A percentile compares a stretch with the other conserved stretches of the same genome.
Conservation (phyloP, 129 eudicot genomes). For the Rutidosis leptorrhynchoides region DNA sequence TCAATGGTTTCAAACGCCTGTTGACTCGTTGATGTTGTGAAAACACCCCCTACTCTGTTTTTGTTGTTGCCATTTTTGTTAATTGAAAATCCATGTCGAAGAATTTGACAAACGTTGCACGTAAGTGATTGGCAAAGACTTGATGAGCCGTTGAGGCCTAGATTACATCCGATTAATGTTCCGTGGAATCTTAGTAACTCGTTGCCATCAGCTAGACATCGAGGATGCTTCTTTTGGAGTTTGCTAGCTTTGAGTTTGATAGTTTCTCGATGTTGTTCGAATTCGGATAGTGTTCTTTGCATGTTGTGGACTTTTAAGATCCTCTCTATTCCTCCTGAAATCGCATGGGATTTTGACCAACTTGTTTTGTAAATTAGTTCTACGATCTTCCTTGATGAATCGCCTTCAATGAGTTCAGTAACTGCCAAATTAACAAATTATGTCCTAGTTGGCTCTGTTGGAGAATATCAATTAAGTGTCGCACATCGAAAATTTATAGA, state of each 20-base stretch:
- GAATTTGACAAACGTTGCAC: slow-evolving; percentile 65
- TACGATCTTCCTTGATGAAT: slow-evolving; percentile 86
- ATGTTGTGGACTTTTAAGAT: slow-evolving; percentile 91
- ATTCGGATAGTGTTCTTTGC: slow-evolving; percentile 82
- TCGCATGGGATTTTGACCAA: slow-evolving; percentile 55
- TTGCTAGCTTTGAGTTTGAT: slow-evolving; percentile 83
- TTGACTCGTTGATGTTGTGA: slow-evolving; percentile 80
- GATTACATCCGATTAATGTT: slow-evolving; percentile 59
- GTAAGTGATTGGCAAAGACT: slow-evolving; percentile 62
- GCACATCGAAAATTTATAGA: no score
- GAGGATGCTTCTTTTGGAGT: slow-evolving; percentile 75
- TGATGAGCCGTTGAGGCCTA: slow-evolving; percentile 67
- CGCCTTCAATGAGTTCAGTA: slow-evolving; percentile 90
- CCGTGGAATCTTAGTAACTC: slow-evolving; percentile 77
- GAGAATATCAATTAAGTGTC: no score
- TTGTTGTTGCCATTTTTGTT: slow-evolving; percentile 33
- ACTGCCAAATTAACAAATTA: slow-evolving; percentile 38
- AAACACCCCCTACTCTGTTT: slow-evolving; percentile 55
- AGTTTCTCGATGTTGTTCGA: slow-evolving; percentile 80
- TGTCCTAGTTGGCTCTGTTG: neutral
- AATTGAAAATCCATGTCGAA: slow-evolving; percentile 50
- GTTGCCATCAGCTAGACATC: slow-evolving; percentile 91
- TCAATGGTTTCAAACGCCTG: slow-evolving; percentile 66
- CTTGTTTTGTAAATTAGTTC: slow-evolving; percentile 84
- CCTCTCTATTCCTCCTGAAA: slow-evolving; percentile 64